Base-by-base conservation (phyloP, 2,329 filamentous ascomycete genomes). In the Ceratocystis cubensis region DNA sequence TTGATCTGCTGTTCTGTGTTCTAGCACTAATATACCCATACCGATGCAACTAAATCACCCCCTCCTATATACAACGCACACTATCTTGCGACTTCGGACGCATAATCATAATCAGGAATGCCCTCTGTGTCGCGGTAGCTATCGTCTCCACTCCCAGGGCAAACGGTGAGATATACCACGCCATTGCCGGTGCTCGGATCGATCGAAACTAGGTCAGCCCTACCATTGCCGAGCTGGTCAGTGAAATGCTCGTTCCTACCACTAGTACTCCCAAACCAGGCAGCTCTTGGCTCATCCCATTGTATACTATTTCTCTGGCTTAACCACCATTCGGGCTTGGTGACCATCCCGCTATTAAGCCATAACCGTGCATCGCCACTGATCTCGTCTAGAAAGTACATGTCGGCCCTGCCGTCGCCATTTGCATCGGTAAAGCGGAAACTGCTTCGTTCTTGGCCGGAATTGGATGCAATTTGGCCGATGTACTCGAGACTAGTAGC, bases 391-490 rank as follows among this genome's bases (percentile, higher is more conserved):
- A 73, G 67, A 70, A 70, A 74, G 28, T 76, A 65, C 25, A 76
- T 67, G 69, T 78, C 76, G 20, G 71, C 73, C 5, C 61, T 68
- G 17, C 74, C 74, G 53, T 76, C 74, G 13, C 75, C 75, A 64
- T 78, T 74, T 25, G 77, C 73, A 69, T 78, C 77, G 3, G 73
- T 74, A 46, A 70, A 78, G 7, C 73, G 72, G 10, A 75, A 64
- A 66, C 77, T 75, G 13, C 75, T 75, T 0, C 75, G 73, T 61
- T 77, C 75, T 13, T 70, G 70, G 30, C 64, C 70, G 48, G 72
- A 70, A 13, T 69, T 63, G 61, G 69, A 69, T 68, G 74, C 75
- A 66, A 75, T 69, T 70, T 75, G 73, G n/a, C 65, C 70, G 13
- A 71, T 69, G 65, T 69, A 33, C 48, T 61, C 69, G 59, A 64